phyloP scores from a whole-genome alignment of 2,329 filamentous ascomycete species.

The Helicocarpus griseus region DNA sequence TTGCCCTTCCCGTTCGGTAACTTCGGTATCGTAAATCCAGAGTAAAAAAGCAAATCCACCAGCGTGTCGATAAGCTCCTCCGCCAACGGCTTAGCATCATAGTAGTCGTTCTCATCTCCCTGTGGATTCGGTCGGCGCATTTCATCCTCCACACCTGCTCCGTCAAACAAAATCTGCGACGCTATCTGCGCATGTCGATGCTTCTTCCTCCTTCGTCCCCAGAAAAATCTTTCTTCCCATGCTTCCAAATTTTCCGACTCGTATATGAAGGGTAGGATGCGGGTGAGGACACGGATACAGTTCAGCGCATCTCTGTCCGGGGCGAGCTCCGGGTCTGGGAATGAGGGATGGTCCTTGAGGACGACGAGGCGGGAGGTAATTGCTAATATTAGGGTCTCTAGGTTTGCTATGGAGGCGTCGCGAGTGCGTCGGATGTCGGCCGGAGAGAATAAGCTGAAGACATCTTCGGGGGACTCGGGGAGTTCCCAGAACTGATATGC shows the following conservation, averaged over 20 bases:
- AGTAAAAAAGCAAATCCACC: slow-evolving; percentile 82
- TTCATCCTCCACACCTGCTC: slow-evolving; percentile 47
- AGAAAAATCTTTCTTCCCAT: slow-evolving; percentile 95
- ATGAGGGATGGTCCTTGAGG: slow-evolving; percentile 79
- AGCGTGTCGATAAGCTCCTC: slow-evolving; percentile 89
- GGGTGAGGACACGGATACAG: slow-evolving; percentile 82
- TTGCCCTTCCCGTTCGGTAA: slow-evolving; percentile 63
- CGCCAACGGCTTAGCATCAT: slow-evolving; percentile 75
- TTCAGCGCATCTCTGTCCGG: slow-evolving; percentile 83
- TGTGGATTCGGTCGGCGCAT: slow-evolving; percentile 27
- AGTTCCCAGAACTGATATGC: slow-evolving; percentile 80
- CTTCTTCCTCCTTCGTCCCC: slow-evolving; percentile 63
- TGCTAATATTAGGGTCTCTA: slow-evolving; percentile 79
- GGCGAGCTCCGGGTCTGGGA: slow-evolving; percentile 76
- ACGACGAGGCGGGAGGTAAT: slow-evolving; percentile 73
- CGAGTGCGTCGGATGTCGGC: slow-evolving; percentile 80
- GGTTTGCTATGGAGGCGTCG: slow-evolving; percentile 73
- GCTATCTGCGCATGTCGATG: slow-evolving; percentile 57
- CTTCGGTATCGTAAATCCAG: slow-evolving; percentile 74
- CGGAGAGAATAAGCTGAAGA: slow-evolving; percentile 90
- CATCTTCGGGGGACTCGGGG: slow-evolving; percentile 87
- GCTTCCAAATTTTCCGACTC: slow-evolving; percentile 70
- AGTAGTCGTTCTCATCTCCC: slow-evolving; percentile 53
- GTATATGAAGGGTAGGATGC: slow-evolving; percentile 82
- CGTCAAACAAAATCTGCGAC: slow-evolving; percentile 77